Evolutionary conservation across 1,284 basidiomycete species (phyloP).

Genomic region (Vanrija humicola): DNA sequence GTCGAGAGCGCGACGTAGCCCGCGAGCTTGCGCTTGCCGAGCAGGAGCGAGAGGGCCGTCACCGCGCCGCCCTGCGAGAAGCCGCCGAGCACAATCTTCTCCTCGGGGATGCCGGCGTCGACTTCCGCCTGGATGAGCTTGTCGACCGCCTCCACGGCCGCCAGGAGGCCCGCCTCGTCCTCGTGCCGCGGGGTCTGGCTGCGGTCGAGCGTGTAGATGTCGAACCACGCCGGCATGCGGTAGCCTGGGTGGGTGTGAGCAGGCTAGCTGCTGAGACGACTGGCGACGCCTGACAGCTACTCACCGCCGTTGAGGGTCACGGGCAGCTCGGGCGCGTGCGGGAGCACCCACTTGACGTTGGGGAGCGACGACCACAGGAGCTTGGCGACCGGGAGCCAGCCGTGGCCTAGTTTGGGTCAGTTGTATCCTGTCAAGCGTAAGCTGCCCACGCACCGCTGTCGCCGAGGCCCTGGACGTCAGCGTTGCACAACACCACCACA

Average conservation of each 20-base stretch:
- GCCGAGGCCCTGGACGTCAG: slow-evolving; percentile 36
- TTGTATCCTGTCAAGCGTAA: not conserved
- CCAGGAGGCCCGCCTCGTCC: slow-evolving; percentile 63
- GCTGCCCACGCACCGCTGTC: slow-evolving; percentile 30
- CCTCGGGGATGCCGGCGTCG: slow-evolving; percentile 62
- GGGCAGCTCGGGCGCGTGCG: slow-evolving; percentile 61
- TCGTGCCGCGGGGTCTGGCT: slow-evolving; percentile 61
- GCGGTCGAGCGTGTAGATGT: slow-evolving; percentile 63
- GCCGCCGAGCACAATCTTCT: slow-evolving; percentile 65
- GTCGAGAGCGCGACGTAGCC: slow-evolving; percentile 71
- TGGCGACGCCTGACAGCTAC: not conserved
- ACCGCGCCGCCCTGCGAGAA: slow-evolving; percentile 86
- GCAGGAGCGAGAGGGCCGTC: slow-evolving; percentile 67
- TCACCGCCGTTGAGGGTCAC: slow-evolving; percentile 47
- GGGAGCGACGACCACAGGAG: slow-evolving; percentile 58
- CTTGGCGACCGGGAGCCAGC: slow-evolving; percentile 73
- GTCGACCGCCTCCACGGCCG: slow-evolving; percentile 61
- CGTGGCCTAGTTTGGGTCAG: slow-evolving; percentile 53
- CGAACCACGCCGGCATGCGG: slow-evolving; percentile 59
- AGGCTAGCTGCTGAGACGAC: not conserved
- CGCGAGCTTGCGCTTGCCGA: slow-evolving; percentile 63
- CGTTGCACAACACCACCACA: slow-evolving; percentile 6
- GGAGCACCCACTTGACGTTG: slow-evolving; percentile 79
- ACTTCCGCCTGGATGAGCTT: slow-evolving; percentile 70
- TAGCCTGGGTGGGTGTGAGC: slow-evolving; percentile 16